These are phyloP conservation scores for Ascochyta lentis DNA, from an alignment of 2,329 filamentous ascomycete species.

Conservation along the genomic window DNA sequence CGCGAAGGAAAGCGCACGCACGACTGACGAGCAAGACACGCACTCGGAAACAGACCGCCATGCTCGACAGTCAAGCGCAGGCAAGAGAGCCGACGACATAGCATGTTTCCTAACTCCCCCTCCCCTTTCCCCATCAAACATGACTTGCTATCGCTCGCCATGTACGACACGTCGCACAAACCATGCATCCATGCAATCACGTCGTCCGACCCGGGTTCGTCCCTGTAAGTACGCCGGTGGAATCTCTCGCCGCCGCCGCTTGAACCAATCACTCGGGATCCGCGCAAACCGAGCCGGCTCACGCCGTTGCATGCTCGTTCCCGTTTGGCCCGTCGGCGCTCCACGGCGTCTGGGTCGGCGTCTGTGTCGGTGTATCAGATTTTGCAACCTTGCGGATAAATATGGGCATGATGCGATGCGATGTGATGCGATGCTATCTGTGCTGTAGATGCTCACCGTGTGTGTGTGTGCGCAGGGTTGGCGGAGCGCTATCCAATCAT, in stretches of 20 bases:
- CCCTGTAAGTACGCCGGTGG: background rate
- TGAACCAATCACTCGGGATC: conserved; percentile 4
- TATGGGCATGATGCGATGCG: too few relatives aligned
- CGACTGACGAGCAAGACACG: too few relatives aligned
- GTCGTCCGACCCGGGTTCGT: background rate
- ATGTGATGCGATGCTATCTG: background rate
- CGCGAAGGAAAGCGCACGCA: too few relatives aligned
- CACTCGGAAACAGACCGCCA: too few relatives aligned
- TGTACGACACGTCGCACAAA: background rate
- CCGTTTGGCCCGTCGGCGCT: too few relatives aligned
- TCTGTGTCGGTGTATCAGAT: too few relatives aligned
- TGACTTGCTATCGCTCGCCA: background rate
- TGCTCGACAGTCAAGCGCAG: too few relatives aligned
- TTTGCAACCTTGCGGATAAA: too few relatives aligned
- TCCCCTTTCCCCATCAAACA: too few relatives aligned
- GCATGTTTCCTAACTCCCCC: too few relatives aligned
- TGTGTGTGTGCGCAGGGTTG: background rate
- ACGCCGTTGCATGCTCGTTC: background rate
- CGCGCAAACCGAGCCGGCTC: conserved; percentile 8
- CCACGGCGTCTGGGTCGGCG: too few relatives aligned
- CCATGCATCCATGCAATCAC: background rate
- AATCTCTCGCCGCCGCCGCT: background rate
- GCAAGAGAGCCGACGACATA: too few relatives aligned
- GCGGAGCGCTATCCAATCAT: background rate
- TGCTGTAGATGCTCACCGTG: background rate